These are phyloP conservation scores for Hippophae gyantsensis DNA, from an alignment of 306 rosid genomes.

Conservation along the genomic window DNA sequence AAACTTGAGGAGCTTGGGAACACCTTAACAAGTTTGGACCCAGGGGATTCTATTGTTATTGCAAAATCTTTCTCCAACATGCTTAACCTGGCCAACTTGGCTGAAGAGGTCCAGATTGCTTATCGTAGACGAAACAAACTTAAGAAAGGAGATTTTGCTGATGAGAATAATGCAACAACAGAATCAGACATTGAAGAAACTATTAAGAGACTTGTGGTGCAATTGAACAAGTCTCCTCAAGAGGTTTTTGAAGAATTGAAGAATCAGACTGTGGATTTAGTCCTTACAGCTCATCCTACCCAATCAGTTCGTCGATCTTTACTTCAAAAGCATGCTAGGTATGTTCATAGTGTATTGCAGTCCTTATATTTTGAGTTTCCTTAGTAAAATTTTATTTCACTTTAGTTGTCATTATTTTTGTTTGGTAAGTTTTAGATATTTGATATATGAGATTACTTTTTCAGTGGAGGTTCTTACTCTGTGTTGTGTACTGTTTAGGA, in stretches of 20 bases:
- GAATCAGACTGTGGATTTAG: slow-evolving; percentile 92
- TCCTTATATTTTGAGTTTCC: not conserved
- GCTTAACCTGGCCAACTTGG: slow-evolving; percentile 99
- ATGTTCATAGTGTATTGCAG: slow-evolving; percentile 10
- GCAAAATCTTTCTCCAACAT: slow-evolving; percentile 89
- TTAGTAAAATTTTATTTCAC: too few relatives aligned
- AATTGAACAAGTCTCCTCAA: slow-evolving; percentile 71
- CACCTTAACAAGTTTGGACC: slow-evolving; percentile 75
- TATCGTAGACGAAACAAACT: slow-evolving; percentile 76
- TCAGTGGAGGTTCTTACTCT: not conserved
- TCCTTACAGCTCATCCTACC: slow-evolving; percentile 97
- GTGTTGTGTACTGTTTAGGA: slow-evolving; percentile 31
- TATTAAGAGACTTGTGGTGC: slow-evolving; percentile 74
- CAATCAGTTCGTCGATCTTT: slow-evolving; percentile 93
- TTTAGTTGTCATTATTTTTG: not conserved
- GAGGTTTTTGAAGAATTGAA: slow-evolving; percentile 94
- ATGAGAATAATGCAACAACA: slow-evolving; percentile 83
- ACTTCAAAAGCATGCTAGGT: slow-evolving; percentile 99
- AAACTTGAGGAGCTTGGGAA: slow-evolving; percentile 89
- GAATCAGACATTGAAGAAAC: slow-evolving; percentile 98
- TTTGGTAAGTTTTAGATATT: not conserved
- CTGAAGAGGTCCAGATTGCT: slow-evolving; percentile 98
- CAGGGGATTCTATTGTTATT: slow-evolving; percentile 90
- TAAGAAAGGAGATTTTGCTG: slow-evolving; percentile 78
- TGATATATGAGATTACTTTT: not conserved